phyloP scores from a whole-genome alignment of 2,329 filamentous ascomycete species.

The Blastomyces percursus region DNA sequence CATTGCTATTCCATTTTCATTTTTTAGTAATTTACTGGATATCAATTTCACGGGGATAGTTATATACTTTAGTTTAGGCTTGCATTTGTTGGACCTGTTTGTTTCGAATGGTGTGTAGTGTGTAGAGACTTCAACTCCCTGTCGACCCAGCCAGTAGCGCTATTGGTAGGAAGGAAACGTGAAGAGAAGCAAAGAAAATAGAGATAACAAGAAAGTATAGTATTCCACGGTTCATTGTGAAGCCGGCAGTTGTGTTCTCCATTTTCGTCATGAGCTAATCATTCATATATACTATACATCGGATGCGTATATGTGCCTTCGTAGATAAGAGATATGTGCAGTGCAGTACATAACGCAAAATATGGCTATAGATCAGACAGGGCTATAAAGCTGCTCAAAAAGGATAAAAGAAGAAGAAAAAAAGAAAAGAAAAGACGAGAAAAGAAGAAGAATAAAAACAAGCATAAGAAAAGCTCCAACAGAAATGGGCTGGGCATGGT shows the following conservation, averaged over 20 bases:
- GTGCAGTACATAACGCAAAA: background rate
- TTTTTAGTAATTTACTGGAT: background rate
- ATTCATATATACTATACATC: background rate
- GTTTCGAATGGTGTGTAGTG: background rate
- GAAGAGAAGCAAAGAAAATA: too few relatives aligned
- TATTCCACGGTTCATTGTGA: too few relatives aligned
- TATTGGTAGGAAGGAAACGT: too few relatives aligned
- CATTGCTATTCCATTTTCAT: background rate
- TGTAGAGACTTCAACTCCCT: background rate
- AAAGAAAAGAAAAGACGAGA: background rate
- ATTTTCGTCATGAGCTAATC: background rate
- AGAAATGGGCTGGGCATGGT: background rate
- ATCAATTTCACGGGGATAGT: background rate
- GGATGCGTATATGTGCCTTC: background rate
- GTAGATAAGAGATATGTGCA: background rate
- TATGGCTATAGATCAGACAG: background rate
- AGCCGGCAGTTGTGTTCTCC: background rate
- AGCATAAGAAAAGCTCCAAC: background rate
- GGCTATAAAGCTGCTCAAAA: background rate
- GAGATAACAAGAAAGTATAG: too few relatives aligned
- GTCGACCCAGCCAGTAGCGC: background rate
- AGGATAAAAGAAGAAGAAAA: background rate
- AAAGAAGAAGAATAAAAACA: background rate
- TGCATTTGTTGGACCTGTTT: background rate
- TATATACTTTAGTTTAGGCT: background rate